phyloP scores from a whole-genome alignment of 345 rosid genomes.

The Populus nigra region DNA sequence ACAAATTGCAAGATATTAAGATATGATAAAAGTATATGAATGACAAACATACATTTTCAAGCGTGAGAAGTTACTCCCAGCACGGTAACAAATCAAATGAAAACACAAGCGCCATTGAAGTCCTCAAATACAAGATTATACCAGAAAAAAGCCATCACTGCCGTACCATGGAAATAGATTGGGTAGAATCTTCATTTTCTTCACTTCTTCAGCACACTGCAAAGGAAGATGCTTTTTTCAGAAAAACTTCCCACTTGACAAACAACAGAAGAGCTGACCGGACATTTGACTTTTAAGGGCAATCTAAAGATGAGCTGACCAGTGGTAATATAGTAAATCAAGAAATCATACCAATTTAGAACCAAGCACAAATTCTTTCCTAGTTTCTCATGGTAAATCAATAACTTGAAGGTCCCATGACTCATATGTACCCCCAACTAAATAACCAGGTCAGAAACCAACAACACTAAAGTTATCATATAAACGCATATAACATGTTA shows the following conservation, averaged over 20 bases:
- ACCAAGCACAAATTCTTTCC: background rate
- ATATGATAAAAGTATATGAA: background rate
- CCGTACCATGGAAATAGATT: slow-evolving; percentile 6
- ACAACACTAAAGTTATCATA: background rate
- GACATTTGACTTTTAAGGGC: background rate
- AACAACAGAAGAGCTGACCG: background rate
- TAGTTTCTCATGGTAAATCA: no score
- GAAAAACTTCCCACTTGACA: background rate
- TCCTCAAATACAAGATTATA: slow-evolving; percentile 4
- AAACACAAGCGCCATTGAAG: slow-evolving; percentile 19
- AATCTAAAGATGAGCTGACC: background rate
- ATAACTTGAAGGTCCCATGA: no score
- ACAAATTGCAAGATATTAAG: background rate
- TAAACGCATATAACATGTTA: background rate
- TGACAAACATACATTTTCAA: slow-evolving; percentile 11
- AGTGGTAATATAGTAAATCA: background rate
- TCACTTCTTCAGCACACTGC: slow-evolving; percentile 30
- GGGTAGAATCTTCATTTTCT: slow-evolving; percentile 9
- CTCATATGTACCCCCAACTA: background rate
- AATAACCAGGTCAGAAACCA: background rate
- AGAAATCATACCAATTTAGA: background rate
- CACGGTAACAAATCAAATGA: slow-evolving; percentile 25
- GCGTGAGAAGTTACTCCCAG: slow-evolving; percentile 7
- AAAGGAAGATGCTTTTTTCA: background rate
- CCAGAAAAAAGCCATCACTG: slow-evolving; percentile 17